Percentiles rank a stretch among this genome's conserved stretches.
These are phyloP conservation scores for Fusarium udum DNA, from an alignment of 2,329 filamentous ascomycete species.

Conservation along the genomic window DNA sequence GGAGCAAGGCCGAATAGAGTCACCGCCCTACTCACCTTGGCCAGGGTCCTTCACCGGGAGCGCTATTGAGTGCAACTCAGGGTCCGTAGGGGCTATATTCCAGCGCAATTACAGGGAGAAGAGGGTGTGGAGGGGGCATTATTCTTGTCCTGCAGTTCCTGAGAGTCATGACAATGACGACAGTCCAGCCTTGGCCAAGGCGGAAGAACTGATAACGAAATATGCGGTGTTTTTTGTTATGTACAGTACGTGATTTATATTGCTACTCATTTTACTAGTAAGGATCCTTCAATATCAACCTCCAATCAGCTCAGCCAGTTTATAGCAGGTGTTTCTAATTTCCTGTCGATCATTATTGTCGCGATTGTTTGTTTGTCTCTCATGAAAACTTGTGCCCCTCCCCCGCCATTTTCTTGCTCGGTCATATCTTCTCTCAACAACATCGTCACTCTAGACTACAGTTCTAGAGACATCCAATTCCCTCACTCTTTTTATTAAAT, in stretches of 20 bases:
- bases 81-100: slow-evolving; percentile 3
- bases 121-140: slow-evolving; percentile 33
- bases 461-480: not conserved
- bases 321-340: slow-evolving; percentile 25
- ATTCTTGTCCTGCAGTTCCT: not conserved
- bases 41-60: not conserved
- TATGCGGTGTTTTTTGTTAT: slow-evolving; percentile 34
- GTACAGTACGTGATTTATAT: slow-evolving; percentile 21
- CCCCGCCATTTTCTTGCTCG: slow-evolving; percentile 37
- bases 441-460: slow-evolving; percentile 4
- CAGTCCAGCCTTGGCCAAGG: slow-evolving; percentile 22
- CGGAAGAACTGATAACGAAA: slow-evolving; percentile 17
- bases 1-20: slow-evolving; percentile 10
- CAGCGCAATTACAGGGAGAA: slow-evolving; percentile 17
- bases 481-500: not conserved
- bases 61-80: slow-evolving; percentile 3
- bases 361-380: slow-evolving; percentile 22
- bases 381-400: slow-evolving; percentile 41
- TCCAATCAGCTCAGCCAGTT: slow-evolving; percentile 36
- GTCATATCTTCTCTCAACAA: slow-evolving; percentile 29
- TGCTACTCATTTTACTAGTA: slow-evolving; percentile 20
- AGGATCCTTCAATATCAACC: slow-evolving; percentile 14
- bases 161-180: slow-evolving; percentile 34
- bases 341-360: slow-evolving; percentile 28
- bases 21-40: slow-evolving; percentile 34